A percentile compares a stretch with the other conserved stretches of the same genome.
Evolutionary conservation across 257 asterid genomes (phyloP).

Genomic region (Ajuga chamaepitys): DNA sequence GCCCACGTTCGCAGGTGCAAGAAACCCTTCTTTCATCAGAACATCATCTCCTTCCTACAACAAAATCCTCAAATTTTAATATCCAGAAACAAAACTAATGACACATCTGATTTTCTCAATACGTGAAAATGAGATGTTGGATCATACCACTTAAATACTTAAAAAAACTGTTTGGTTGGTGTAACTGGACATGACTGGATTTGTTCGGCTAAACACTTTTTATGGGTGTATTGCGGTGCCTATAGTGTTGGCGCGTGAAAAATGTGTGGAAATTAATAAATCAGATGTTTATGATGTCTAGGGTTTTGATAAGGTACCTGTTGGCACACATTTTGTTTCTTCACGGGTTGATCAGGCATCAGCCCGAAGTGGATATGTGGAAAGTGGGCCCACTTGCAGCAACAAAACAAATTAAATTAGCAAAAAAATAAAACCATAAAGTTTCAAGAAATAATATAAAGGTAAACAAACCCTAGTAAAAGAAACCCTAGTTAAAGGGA

Average conservation of each 20-base stretch:
- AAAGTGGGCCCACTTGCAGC: slow-evolving; percentile 93
- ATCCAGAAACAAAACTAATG: too few species aligned
- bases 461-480: slow-evolving; percentile 8
- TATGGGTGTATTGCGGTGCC: too few species aligned
- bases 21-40: slow-evolving; percentile 89
- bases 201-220: too few species aligned
- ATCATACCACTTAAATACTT: too few species aligned
- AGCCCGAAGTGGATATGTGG: slow-evolving; percentile 99
- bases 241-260: neutral
- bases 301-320: slow-evolving; percentile 67
- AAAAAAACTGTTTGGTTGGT: too few species aligned
- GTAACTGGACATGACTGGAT: too few species aligned
- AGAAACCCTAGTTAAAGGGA: slow-evolving; percentile 5
- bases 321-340: slow-evolving; percentile 82
- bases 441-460: neutral
- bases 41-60: slow-evolving; percentile 89
- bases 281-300: slow-evolving; percentile 12
- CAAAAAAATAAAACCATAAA: neutral
- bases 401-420: slow-evolving; percentile 17
- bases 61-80: neutral
- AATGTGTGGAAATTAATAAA: neutral
- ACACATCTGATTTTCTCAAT: too few species aligned
- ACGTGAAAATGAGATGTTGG: too few species aligned
- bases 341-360: slow-evolving; percentile 99
- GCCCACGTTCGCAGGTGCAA: slow-evolving; percentile 73